These are phyloP conservation scores for Saturnispora diversa DNA, from an alignment of 805 yeast genomes.

Conservation along the genomic window DNA sequence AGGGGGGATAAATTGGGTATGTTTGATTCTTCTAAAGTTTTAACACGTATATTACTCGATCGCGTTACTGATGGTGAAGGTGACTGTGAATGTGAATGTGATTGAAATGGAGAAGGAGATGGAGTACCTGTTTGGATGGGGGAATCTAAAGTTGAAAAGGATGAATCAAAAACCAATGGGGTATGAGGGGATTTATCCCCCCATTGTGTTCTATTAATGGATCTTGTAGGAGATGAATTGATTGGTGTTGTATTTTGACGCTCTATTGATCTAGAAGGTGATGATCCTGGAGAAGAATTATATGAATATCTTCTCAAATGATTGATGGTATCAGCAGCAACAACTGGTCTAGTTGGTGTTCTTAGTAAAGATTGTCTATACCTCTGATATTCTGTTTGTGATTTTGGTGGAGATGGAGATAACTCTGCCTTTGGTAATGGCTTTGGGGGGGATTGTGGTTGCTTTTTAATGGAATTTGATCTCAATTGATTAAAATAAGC, in stretches of 20 bases:
- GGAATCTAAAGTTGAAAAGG: slow-evolving; percentile 9
- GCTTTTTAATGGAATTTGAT: neutral
- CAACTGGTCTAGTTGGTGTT: neutral
- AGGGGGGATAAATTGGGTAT: slow-evolving; percentile 9
- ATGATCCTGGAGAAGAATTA: no score
- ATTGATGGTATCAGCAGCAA: neutral
- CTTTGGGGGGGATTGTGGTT: neutral
- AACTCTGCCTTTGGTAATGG: neutral
- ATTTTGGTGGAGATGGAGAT: slow-evolving; percentile 1
- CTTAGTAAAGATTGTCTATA: slow-evolving; percentile 1
- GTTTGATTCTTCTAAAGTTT: neutral
- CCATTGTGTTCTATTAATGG: slow-evolving; percentile 1
- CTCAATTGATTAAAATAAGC: neutral
- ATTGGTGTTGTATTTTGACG: no score
- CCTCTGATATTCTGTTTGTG: neutral
- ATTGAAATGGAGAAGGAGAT: no score
- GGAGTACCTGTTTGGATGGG: no score
- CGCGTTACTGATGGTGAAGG: slow-evolving; percentile 2
- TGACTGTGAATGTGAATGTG: no score
- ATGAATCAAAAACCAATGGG: slow-evolving; percentile 9
- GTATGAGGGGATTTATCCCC: neutral
- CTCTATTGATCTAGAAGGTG: no score
- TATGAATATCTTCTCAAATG: no score
- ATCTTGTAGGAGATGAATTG: no score
- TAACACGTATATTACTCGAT: neutral